Base-by-base conservation (phyloP, 2,329 filamentous ascomycete species). In the Colletotrichum graminicola region DNA sequence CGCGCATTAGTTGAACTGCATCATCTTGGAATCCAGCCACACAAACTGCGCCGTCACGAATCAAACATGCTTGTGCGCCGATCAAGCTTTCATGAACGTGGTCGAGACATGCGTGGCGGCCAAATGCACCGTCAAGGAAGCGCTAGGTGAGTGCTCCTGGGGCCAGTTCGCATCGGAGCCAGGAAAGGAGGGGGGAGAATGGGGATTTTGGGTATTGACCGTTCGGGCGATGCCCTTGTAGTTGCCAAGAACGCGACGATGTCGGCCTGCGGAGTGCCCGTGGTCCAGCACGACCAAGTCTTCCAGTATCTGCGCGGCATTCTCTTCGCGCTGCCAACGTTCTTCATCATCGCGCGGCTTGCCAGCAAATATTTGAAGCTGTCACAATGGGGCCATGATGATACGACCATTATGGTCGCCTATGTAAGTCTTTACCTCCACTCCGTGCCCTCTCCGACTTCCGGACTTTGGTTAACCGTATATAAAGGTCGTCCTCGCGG, bases 61-160 rank as follows among this genome's bases (percentile, higher is more conserved):
- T 8, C 69, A 71, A 16, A 43, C 59, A 68, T 71, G 69, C 47
- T 47, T 71, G 29, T 71, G 69, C 26, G 26, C 55, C 10, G 69
- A 71, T 14, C 36, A 34, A 7, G 23, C 41, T 6, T 54, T 71
- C 43, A 23, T 39, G 7, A 54, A 43, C 16, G 55, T 68, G 11
- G 69, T 71, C 3, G 59, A 71, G 52, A 59, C 55, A 6, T 72
- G 70, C 34, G 66, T 66, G 12, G n/a, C 43, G 56, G 54, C 55
- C 18, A 70, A 49, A 5, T 72, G 70, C 36, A 72, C 66, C 26
- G 70, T 72, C 26, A 70, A 62, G 10, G 70, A 72, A 32, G 51
- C 57, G 70, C 55, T 72, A 1, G 66, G 70, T 72, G 14, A 65
- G 70, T 32, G 7, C 8, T 12, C 5, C 21, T 2, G n/a, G 3